Percentiles rank a stretch among this genome's conserved stretches.
Conservation (phyloP, 2,329 filamentous ascomycete genomes). For the Colletotrichum lindemuthianum region DNA sequence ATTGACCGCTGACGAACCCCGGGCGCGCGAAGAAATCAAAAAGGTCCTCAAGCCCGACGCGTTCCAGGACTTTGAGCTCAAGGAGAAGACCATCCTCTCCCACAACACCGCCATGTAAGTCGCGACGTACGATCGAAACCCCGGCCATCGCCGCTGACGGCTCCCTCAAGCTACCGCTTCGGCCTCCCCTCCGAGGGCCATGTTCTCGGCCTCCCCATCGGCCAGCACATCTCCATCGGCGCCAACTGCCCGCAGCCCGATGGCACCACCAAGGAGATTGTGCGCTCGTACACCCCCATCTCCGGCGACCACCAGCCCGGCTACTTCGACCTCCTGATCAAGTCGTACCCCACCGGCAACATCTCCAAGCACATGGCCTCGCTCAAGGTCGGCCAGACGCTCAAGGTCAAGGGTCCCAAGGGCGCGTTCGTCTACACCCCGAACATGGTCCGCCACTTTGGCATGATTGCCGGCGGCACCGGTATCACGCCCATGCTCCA, state of each 20-base stretch:
- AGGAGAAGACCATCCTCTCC: slow-evolving; percentile 94
- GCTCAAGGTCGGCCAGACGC: slow-evolving; percentile 83
- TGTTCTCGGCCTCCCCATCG: slow-evolving; percentile 95
- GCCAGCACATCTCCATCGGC: slow-evolving; percentile 97
- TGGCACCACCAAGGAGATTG: slow-evolving; percentile 82
- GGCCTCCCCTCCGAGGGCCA: slow-evolving; percentile 78
- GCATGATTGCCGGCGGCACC: slow-evolving; percentile 97
- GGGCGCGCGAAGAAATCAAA: slow-evolving; percentile 69
- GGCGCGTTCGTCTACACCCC: slow-evolving; percentile 97
- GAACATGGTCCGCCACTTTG: slow-evolving; percentile 96
- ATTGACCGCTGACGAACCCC: slow-evolving; percentile 23
- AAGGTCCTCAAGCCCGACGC: slow-evolving; percentile 86
- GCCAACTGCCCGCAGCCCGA: slow-evolving; percentile 75
- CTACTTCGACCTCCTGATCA: slow-evolving; percentile 96
- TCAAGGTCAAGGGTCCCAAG: slow-evolving; percentile 94
- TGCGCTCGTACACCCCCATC: slow-evolving; percentile 92
- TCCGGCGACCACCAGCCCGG: slow-evolving; percentile 89
- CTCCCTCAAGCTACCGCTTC: slow-evolving; percentile 81
- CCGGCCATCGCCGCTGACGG: slow-evolving; percentile 3
- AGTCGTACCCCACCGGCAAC: slow-evolving; percentile 97
- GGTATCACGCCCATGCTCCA: slow-evolving; percentile 99
- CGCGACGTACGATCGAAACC: neutral
- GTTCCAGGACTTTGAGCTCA: slow-evolving; percentile 93
- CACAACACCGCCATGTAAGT: slow-evolving; percentile 97
- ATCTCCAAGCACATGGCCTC: slow-evolving; percentile 93